Conservation (phyloP, 768 basidiomycete species). For the Podaxis sp. region DNA sequence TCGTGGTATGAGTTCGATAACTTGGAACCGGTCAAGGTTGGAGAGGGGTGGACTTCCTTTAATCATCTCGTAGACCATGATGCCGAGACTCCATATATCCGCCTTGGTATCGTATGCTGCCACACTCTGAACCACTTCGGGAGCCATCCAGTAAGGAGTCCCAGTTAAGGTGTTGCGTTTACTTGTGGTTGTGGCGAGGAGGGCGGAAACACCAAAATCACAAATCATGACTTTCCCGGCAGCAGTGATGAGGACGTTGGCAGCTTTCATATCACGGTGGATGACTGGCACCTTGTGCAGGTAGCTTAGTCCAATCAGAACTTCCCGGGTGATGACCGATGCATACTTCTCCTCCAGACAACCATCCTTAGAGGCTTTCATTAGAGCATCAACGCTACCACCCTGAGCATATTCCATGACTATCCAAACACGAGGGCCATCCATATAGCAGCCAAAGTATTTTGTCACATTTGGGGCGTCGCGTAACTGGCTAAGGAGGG, state of each 20-base stretch:
- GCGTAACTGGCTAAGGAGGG: slow-evolving; percentile 83
- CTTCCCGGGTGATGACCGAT: slow-evolving; percentile 84
- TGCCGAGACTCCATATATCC: slow-evolving; percentile 97
- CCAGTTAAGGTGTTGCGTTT: slow-evolving; percentile 97
- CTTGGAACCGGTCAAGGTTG: slow-evolving; percentile 78
- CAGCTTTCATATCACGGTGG: slow-evolving; percentile 97
- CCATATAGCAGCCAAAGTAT: slow-evolving; percentile 95
- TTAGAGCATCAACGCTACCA: slow-evolving; percentile 88
- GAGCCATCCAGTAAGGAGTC: slow-evolving; percentile 99
- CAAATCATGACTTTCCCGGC: slow-evolving; percentile 92
- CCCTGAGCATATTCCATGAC: slow-evolving; percentile 98
- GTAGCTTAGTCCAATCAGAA: slow-evolving; percentile 80
- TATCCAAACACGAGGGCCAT: slow-evolving; percentile 97
- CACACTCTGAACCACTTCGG: slow-evolving; percentile 87
- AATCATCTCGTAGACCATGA: slow-evolving; percentile 94
- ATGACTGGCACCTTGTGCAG: slow-evolving; percentile 94
- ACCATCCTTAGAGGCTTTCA: slow-evolving; percentile 77
- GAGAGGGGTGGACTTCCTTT: slow-evolving; percentile 95
- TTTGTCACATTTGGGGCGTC: slow-evolving; percentile 90
- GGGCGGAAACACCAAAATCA: slow-evolving; percentile 97
- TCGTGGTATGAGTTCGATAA: slow-evolving; percentile 86
- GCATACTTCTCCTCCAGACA: slow-evolving; percentile 88
- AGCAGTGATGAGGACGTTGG: slow-evolving; percentile 89
- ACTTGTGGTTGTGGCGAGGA: slow-evolving; percentile 76
- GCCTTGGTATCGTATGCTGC: slow-evolving; percentile 96